Conservation (phyloP, 257 asterid genomes). For the Catharanthus roseus region DNA sequence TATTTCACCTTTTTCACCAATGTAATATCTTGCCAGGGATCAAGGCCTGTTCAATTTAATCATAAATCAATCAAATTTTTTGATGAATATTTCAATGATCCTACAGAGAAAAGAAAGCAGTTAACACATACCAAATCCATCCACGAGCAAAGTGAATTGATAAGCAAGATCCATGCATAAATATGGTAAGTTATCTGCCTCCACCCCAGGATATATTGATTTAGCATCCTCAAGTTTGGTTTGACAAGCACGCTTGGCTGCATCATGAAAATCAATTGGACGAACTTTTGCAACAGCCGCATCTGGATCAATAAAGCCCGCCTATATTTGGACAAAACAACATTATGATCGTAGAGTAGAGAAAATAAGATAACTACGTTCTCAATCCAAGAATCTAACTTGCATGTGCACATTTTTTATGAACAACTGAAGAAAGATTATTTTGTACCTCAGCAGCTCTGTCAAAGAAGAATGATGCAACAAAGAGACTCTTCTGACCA, state of each 20-base stretch:
- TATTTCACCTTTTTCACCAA: slow-evolving; percentile 42
- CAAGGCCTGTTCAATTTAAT: slow-evolving; percentile 26
- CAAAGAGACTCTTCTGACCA: slow-evolving; percentile 89
- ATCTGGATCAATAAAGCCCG: slow-evolving; percentile 71
- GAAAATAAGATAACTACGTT: background rate
- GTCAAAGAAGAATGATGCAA: slow-evolving; percentile 92
- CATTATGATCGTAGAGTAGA: background rate
- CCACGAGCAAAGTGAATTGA: slow-evolving; percentile 77
- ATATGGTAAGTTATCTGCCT: slow-evolving; percentile 68
- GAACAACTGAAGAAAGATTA: background rate
- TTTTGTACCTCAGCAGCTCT: slow-evolving; percentile 89
- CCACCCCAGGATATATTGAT: slow-evolving; percentile 51
- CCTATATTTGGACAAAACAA: slow-evolving; percentile 32
- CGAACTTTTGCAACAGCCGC: slow-evolving; percentile 70
- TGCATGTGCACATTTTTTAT: background rate
- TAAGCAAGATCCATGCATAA: slow-evolving; percentile 95
- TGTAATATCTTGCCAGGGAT: slow-evolving; percentile 38
- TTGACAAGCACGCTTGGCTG: slow-evolving; percentile 80
- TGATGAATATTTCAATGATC: background rate
- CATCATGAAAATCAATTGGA: slow-evolving; percentile 75
- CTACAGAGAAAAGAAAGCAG: background rate
- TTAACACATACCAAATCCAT: slow-evolving; percentile 83
- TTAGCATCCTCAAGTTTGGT: slow-evolving; percentile 59
- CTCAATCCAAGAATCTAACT: background rate
- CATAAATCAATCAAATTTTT: background rate